phyloP scores from a whole-genome alignment of 2,329 filamentous ascomycete genomes.

The Monilinia fructicola region DNA sequence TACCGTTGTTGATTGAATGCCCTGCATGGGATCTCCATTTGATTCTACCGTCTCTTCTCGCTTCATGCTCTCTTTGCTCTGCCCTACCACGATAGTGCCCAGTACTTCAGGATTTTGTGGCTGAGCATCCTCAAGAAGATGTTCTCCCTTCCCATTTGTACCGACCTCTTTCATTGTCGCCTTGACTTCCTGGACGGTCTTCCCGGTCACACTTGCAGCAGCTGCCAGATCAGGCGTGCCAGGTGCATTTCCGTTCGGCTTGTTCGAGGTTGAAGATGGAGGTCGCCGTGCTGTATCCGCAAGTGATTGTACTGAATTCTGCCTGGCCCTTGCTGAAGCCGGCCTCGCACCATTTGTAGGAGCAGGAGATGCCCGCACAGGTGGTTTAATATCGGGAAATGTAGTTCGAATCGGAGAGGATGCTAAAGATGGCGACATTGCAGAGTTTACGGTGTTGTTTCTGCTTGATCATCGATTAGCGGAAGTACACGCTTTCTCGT shows the following conservation, averaged over 20 bases:
- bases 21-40: constrained; percentile 45
- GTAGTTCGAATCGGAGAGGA: constrained; percentile 72
- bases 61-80: constrained; percentile 48
- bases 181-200: constrained; percentile 50
- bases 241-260: constrained; percentile 52
- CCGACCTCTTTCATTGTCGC: constrained; percentile 52
- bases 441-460: constrained; percentile 50
- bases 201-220: constrained; percentile 38
- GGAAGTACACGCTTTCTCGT: constrained; percentile 4
- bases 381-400: constrained; percentile 60
- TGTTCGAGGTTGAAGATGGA: constrained; percentile 60
- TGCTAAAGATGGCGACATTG: constrained; percentile 67
- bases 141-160: constrained; percentile 38
- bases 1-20: constrained; percentile 41
- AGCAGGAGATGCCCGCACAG: constrained; percentile 57
- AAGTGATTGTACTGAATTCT: constrained; percentile 67
- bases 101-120: constrained; percentile 40
- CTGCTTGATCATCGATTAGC: constrained; percentile 37
- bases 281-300: constrained; percentile 57
- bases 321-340: constrained; percentile 68
- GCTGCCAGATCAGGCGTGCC: constrained; percentile 40
- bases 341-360: constrained; percentile 59
- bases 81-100: constrained; percentile 38
- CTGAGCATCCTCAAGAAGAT: constrained; percentile 39
- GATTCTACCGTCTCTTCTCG: constrained; percentile 52